A percentile compares a stretch with the other conserved stretches of the same genome.
Conservation (phyloP, 148 eudicot species). For the Polygonum aviculare region DNA sequence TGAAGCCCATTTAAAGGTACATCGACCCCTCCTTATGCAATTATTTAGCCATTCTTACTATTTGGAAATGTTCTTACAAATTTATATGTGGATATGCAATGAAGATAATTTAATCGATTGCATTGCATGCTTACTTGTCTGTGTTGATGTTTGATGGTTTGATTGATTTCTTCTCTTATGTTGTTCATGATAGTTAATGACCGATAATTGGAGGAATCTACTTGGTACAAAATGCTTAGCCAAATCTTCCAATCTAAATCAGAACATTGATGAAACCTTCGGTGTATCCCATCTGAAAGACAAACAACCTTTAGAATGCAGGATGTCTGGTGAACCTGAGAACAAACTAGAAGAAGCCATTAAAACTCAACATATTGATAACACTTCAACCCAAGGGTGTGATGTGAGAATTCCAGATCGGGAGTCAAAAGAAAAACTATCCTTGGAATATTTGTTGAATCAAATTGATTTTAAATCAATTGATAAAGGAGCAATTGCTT, state of each 20-base stretch:
- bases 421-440: background rate
- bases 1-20: background rate
- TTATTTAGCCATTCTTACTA: background rate
- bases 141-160: background rate
- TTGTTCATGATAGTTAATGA: background rate
- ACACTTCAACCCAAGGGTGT: background rate
- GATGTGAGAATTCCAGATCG: background rate
- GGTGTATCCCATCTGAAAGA: background rate
- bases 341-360: background rate
- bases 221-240: background rate
- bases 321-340: background rate
- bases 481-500: background rate
- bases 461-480: background rate
- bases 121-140: background rate
- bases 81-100: background rate
- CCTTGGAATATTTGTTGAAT: background rate
- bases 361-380: background rate
- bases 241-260: background rate
- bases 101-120: background rate
- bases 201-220: slow-evolving; percentile 1
- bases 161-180: background rate
- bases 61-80: background rate
- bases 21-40: background rate
- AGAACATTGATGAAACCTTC: background rate
- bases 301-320: background rate